phyloP scores from a whole-genome alignment of 1,284 basidiomycete species.

The Termitomyces sp. region DNA sequence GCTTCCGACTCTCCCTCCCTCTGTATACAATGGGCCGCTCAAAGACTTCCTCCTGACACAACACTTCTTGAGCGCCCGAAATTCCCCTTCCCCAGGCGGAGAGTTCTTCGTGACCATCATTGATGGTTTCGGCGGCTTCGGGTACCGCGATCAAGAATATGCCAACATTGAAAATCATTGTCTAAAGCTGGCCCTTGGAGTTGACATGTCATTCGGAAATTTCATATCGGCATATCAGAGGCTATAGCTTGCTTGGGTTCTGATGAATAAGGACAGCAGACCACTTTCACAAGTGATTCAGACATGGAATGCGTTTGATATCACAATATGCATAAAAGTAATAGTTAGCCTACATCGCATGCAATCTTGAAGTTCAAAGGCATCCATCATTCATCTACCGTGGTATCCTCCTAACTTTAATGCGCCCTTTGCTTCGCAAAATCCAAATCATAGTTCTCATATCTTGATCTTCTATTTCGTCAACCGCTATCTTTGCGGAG shows the following conservation, averaged over 20 bases:
- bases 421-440: conserved; percentile 29
- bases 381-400: conserved; percentile 21
- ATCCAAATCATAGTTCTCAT: conserved; percentile 33
- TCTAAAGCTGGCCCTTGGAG: background rate
- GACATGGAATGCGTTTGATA: background rate
- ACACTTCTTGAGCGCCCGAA: conserved; percentile 47
- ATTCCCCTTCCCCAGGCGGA: conserved; percentile 19
- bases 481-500: background rate
- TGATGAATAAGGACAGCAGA: background rate
- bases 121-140: conserved; percentile 13
- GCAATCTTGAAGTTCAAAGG: background rate
- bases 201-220: background rate
- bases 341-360: background rate
- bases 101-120: background rate
- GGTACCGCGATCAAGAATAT: background rate
- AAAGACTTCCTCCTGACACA: conserved; percentile 49
- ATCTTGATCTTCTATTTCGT: conserved; percentile 11
- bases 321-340: background rate
- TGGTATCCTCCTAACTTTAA: conserved; percentile 36
- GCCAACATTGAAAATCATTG: conserved; percentile 11
- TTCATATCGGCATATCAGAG: background rate
- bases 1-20: conserved; percentile 20
- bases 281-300: background rate
- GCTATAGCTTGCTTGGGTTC: too few species aligned
- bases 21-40: conserved; percentile 25